A percentile compares a stretch with the other conserved stretches of the same genome.
phyloP scores from a whole-genome alignment of 1,284 basidiomycete species.

The Boletus holoroseus region DNA sequence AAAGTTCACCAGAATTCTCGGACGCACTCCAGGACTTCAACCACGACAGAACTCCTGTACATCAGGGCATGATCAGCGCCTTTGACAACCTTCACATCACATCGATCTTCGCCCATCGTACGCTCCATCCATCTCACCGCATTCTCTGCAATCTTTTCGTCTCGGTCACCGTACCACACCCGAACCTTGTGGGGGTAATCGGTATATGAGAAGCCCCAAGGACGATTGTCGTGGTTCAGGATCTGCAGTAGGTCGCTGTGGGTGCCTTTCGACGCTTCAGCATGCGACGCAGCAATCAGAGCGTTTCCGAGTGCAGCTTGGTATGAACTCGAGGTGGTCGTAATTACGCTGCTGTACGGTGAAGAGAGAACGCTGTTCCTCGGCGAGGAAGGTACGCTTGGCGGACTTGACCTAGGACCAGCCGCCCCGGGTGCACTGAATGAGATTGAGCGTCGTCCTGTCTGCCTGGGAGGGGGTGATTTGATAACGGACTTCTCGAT shows the following conservation, averaged over 20 bases:
- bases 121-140: constrained; percentile 88
- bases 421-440: constrained; percentile 39
- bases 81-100: constrained; percentile 75
- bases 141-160: constrained; percentile 88
- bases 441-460: constrained; percentile 62
- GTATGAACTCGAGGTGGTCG: constrained; percentile 41
- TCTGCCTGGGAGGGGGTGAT: constrained; percentile 27
- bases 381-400: constrained; percentile 48
- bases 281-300: constrained; percentile 88
- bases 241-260: constrained; percentile 89
- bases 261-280: constrained; percentile 86
- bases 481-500: constrained; percentile 23
- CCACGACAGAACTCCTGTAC: constrained; percentile 83
- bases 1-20: constrained; percentile 50
- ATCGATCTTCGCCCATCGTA: constrained; percentile 71
- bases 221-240: constrained; percentile 77
- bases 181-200: constrained; percentile 76
- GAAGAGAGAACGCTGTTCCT: constrained; percentile 42
- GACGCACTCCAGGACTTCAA: constrained; percentile 78
- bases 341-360: constrained; percentile 32
- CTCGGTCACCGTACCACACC: constrained; percentile 91
- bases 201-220: constrained; percentile 80
- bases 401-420: constrained; percentile 36
- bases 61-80: constrained; percentile 90
- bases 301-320: constrained; percentile 77